These are phyloP conservation scores for Coniophora puteana DNA, from an alignment of 1,284 basidiomycete genomes.

Conservation along the genomic window DNA sequence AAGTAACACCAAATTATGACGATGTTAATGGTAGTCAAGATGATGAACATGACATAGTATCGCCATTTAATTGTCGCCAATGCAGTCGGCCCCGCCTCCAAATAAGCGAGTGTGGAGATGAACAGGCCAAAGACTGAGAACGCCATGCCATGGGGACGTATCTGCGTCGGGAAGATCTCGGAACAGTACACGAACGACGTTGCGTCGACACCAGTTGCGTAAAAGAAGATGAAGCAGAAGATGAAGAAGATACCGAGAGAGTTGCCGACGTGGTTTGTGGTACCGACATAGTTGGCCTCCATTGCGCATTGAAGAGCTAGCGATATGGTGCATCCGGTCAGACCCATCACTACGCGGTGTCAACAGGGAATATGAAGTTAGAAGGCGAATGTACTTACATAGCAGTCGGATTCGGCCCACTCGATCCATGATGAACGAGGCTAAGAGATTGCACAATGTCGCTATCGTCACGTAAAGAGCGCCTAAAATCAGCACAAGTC, in stretches of 20 bases:
- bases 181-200: slow-evolving; percentile 12
- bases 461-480: slow-evolving; percentile 9
- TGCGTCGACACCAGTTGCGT: not conserved
- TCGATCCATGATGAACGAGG: slow-evolving; percentile 9
- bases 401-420: slow-evolving; percentile 9
- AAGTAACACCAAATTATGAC: slow-evolving; percentile 7
- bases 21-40: slow-evolving; percentile 6
- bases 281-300: not conserved
- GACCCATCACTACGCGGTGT: not conserved
- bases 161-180: slow-evolving; percentile 16
- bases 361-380: not conserved
- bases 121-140: slow-evolving; percentile 18
- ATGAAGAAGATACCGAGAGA: not conserved
- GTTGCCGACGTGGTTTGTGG: not conserved
- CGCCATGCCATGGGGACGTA: slow-evolving; percentile 15
- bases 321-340: not conserved
- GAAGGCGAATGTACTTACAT: slow-evolving; percentile 1
- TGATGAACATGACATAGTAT: slow-evolving; percentile 14
- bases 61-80: slow-evolving; percentile 12
- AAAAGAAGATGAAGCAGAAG: slow-evolving; percentile 1
- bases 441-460: slow-evolving; percentile 6
- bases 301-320: not conserved
- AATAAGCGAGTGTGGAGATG: slow-evolving; percentile 12
- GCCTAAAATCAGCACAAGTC: slow-evolving; percentile 7
- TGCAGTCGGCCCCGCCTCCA: slow-evolving; percentile 13